Percentiles rank a stretch among this genome's conserved stretches.
Conservation (phyloP, 2,329 filamentous ascomycete genomes). For the Trichoderma endophyticum region DNA sequence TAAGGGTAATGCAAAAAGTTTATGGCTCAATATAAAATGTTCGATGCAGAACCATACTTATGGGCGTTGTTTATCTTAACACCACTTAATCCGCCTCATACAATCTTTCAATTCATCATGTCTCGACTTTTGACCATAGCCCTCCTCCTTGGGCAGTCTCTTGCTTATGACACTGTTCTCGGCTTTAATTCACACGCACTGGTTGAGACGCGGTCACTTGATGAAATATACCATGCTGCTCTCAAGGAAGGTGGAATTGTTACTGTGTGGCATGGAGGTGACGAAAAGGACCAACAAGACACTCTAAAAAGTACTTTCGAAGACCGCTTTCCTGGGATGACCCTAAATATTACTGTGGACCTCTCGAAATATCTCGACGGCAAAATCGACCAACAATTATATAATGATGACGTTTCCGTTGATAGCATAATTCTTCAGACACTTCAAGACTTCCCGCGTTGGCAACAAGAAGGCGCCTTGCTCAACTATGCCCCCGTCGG, state of each 20-base stretch:
- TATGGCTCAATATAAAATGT: not conserved
- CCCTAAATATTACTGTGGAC: constrained; percentile 52
- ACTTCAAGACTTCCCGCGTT: constrained; percentile 49
- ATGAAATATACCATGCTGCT: constrained; percentile 49
- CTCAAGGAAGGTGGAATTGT: constrained; percentile 45
- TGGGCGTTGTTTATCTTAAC: not conserved
- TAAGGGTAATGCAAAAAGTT: not conserved
- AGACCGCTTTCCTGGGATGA: constrained; percentile 46
- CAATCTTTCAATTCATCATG: not conserved
- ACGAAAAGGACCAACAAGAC: constrained; percentile 41
- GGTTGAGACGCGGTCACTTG: constrained; percentile 45
- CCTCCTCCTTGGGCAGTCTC: constrained; percentile 15
- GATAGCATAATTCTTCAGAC: constrained; percentile 51
- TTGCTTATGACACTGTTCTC: constrained; percentile 27
- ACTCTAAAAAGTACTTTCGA: constrained; percentile 44
- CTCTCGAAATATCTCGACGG: constrained; percentile 54
- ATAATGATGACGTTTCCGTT: constrained; percentile 35
- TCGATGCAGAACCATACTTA: not conserved
- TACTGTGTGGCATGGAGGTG: constrained; percentile 49
- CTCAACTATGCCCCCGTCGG: constrained; percentile 48
- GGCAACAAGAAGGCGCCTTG: constrained; percentile 46
- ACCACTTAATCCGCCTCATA: not conserved
- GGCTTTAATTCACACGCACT: constrained; percentile 23
- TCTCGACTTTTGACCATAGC: not conserved
- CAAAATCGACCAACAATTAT: constrained; percentile 45